A percentile compares a stretch with the other conserved stretches of the same genome.
phyloP scores from a whole-genome alignment of 306 rosid species.

The Rosa multiflora region DNA sequence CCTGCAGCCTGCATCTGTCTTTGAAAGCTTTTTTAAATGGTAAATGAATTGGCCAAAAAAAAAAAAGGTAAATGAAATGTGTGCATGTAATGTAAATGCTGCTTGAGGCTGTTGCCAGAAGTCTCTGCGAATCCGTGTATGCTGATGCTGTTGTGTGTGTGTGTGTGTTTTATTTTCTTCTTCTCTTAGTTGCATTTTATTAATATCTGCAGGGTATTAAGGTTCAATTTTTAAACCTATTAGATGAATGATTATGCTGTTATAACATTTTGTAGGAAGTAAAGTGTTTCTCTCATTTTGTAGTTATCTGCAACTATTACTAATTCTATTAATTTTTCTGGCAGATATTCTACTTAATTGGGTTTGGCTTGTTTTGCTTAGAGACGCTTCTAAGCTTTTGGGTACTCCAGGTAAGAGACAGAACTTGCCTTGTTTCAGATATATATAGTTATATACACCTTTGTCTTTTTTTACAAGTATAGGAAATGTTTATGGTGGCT shows the following conservation, averaged over 20 bases:
- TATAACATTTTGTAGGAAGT: not conserved
- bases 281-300: not conserved
- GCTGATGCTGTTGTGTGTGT: not conserved
- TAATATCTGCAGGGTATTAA: not conserved
- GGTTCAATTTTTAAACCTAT: not conserved
- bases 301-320: constrained; percentile 18
- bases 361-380: constrained; percentile 94
- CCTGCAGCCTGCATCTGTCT: constrained; percentile 6
- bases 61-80: not conserved
- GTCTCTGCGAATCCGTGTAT: not conserved
- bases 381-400: constrained; percentile 92
- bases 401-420: constrained; percentile 83
- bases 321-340: constrained; percentile 11
- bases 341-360: constrained; percentile 89
- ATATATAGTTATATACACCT: not conserved
- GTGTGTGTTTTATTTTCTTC: not conserved
- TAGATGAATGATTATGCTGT: not conserved
- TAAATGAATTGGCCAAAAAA: not conserved
- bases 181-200: not conserved
- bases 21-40: not conserved
- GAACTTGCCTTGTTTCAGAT: constrained; percentile 5
- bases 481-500: constrained; percentile 1
- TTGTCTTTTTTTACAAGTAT: not conserved
- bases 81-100: not conserved
- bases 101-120: constrained; percentile 2